phyloP scores from a whole-genome alignment of 768 basidiomycete genomes.

The Coprinellus micaceus region DNA sequence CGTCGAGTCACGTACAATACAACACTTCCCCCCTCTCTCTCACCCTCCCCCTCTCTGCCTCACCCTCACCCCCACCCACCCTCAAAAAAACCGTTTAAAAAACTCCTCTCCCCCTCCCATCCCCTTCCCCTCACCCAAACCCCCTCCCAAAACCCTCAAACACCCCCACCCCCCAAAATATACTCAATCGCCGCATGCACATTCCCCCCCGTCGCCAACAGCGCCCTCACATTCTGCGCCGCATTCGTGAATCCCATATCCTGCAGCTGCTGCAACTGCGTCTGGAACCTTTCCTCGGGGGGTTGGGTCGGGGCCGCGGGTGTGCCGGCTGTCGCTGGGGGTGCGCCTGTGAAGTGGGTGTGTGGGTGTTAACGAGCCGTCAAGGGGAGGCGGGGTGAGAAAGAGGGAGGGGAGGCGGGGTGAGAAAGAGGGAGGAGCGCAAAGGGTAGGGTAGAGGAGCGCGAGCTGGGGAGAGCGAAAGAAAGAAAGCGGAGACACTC shows the following conservation, averaged over 20 bases:
- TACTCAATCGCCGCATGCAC: conserved; percentile 92
- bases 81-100: no score
- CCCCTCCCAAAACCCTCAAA: no score
- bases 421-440: background rate
- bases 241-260: conserved; percentile 95
- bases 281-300: conserved; percentile 90
- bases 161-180: conserved; percentile 75
- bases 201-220: conserved; percentile 90
- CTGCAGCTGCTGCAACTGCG: conserved; percentile 85
- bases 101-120: no score
- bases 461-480: background rate
- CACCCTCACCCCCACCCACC: no score
- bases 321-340: conserved; percentile 25
- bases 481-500: no score
- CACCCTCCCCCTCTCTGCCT: no score
- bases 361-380: no score
- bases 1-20: no score
- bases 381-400: background rate
- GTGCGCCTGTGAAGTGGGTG: no score
- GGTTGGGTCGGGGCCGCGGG: conserved; percentile 66
- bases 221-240: conserved; percentile 82
- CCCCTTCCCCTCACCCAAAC: no score
- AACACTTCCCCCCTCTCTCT: no score
- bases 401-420: no score
- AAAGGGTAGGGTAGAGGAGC: background rate